Evolutionary conservation across 2,329 filamentous ascomycete genomes (phyloP), one percentile per base, ranked within the genome.

Genomic region (Aspergillus ruber): DNA sequence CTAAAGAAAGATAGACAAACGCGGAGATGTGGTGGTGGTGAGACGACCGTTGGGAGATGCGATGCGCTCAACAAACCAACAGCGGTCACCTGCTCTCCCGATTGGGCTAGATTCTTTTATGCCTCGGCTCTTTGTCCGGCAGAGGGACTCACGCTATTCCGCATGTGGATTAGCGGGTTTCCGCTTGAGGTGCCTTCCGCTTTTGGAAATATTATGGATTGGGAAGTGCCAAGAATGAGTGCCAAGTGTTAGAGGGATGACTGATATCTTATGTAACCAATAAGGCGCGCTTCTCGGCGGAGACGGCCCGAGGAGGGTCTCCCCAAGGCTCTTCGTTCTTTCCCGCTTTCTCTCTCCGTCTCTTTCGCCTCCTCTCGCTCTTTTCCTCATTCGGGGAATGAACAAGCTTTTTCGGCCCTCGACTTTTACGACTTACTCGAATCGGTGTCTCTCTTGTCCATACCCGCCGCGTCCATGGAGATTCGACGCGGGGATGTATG

Each of bases 401-500:
- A 35, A 35, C 33, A 35, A 35, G 8, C 3, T 39, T 39, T 18
- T 20, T 39, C 17, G 17, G 8, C 36, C 17, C 18, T 20, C 17
- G 15, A 18, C 17, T 20, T 20, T 21, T 20, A 12, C 36, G 17
- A 10, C 10, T 39, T 39, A 17, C 25, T 29, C 25, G 9, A 29
- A 29, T 17, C 36, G 5, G 15, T 39, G 36, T 20, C 18, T 18
- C 27, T 44, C 35, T 18, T 27, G 47, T 45, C 20, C 33, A n/a
- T 43, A 43, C 56, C 59, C 57, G 53, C 54, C 57, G 53, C 54
- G 55, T 62, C 59, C 52, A 64, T 66, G 64, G 63, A 58, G 58
- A 36, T 45, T 58, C 54, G 60, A 66, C 62, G 63, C 59, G 66
- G 70, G 71, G 62, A 73, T 68, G 66, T 69, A 71, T 64, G 71